Percentiles rank a stretch among this genome's conserved stretches.
These are phyloP conservation scores for Ophiocordyceps camponoti-rufipedis DNA, from an alignment of 2,329 filamentous ascomycete genomes.

Conservation along the genomic window DNA sequence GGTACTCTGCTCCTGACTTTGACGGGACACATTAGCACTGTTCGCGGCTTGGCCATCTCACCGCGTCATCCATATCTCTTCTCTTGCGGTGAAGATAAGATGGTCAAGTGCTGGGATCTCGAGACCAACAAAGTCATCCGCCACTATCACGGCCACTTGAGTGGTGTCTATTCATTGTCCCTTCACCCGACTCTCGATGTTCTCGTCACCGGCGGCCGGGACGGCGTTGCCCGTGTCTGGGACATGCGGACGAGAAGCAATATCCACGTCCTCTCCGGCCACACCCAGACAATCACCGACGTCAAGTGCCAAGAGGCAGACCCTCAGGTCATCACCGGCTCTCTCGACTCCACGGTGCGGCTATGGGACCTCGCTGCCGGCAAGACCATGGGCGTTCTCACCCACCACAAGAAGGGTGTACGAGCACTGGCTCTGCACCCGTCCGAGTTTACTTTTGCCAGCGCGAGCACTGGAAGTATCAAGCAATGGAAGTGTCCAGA, in stretches of 20 bases:
- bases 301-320: slow-evolving; percentile 91
- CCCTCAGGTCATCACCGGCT: slow-evolving; percentile 86
- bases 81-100: slow-evolving; percentile 96
- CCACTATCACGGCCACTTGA: slow-evolving; percentile 93
- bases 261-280: slow-evolving; percentile 79
- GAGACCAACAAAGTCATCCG: slow-evolving; percentile 99
- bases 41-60: slow-evolving; percentile 80
- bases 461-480: slow-evolving; percentile 78
- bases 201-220: slow-evolving; percentile 81
- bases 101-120: slow-evolving; percentile 99
- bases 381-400: slow-evolving; percentile 89
- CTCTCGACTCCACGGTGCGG: slow-evolving; percentile 76
- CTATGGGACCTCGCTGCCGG: slow-evolving; percentile 93
- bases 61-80: slow-evolving; percentile 92
- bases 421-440: slow-evolving; percentile 72
- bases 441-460: slow-evolving; percentile 89
- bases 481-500: slow-evolving; percentile 99
- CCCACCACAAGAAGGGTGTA: slow-evolving; percentile 97
- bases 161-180: slow-evolving; percentile 81
- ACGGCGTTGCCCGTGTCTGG: slow-evolving; percentile 91
- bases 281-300: slow-evolving; percentile 78
- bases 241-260: slow-evolving; percentile 96
- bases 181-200: slow-evolving; percentile 93
- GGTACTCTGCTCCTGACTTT: slow-evolving; percentile 71
- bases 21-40: slow-evolving; percentile 87